Base-by-base conservation (phyloP, 1,284 basidiomycete genomes). In the Rhodofomes roseus region DNA sequence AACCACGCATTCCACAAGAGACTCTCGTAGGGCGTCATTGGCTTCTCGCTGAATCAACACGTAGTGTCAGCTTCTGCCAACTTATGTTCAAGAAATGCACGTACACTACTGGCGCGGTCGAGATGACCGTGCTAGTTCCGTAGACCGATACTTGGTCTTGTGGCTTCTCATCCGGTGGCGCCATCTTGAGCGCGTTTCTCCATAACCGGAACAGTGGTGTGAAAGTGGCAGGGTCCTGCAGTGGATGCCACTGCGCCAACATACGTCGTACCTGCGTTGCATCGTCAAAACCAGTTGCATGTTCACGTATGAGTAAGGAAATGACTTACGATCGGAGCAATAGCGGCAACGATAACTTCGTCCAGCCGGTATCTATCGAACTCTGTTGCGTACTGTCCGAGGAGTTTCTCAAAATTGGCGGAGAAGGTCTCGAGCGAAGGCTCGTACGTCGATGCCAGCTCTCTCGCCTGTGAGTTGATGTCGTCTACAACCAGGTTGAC, bases 21-120 rank as follows among this genome's bases (percentile, higher is more conserved):
- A 59, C 90, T 92, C 72, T 99, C 96, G 73, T 93, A 99, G 0
- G 97, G 90, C 5, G 95, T 95, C 97, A 99, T 99, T 0, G 79
- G 79, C 63, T 77, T 78, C 62, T 86, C 83, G 51, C 83, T 82
- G 46, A 20, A 61, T 51, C n/a, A n/a, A 46, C 31, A 23, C 37
- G 55, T 51, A 61, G 8, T 48, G 50, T 59, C 43, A 63, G 31
- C 60, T 46, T 66, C 51, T 56, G 20, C 27, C 23, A 29, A 23
- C 43, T 25, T 23, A 22, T 12, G 14, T 12, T 37, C 22, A 23
- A 52, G 56, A 52, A 51, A 41, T 41, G 18, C n/a, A 70, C 78
- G 58, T 66, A 82, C 80, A 76, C 70, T 59, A 76, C 70, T 23
- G 73, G 64, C 0, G 75, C 63, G 8, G 72, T 56, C 8, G 72